Evolutionary conservation across 176 grass and related monocot species (phyloP).

Genomic region (Pharus latifolius): DNA sequence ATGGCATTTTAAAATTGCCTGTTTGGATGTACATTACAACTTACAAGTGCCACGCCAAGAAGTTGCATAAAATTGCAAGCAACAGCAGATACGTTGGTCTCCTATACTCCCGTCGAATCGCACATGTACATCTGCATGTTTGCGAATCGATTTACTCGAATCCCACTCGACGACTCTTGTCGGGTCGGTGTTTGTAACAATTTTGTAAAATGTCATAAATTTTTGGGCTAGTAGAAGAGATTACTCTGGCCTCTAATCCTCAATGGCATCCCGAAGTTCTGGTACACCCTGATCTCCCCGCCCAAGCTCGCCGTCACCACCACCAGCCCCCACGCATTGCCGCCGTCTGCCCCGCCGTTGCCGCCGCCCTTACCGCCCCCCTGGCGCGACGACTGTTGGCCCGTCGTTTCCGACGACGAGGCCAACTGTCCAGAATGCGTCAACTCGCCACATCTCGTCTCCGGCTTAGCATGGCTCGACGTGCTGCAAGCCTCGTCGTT

Average conservation of each 20-base stretch:
- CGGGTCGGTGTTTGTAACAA: too few species aligned
- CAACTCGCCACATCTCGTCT: slow-evolving; percentile 13
- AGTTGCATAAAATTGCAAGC: too few species aligned
- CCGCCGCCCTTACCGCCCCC: not conserved
- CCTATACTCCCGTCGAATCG: too few species aligned
- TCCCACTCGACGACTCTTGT: too few species aligned
- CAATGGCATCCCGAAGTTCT: slow-evolving; percentile 84
- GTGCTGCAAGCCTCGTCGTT: slow-evolving; percentile 38
- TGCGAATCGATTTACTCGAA: too few species aligned
- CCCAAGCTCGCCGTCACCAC: slow-evolving; percentile 65
- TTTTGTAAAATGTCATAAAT: too few species aligned
- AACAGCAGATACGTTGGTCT: too few species aligned
- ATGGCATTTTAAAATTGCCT: too few species aligned
- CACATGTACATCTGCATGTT: too few species aligned
- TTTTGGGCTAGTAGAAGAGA: slow-evolving; percentile 22
- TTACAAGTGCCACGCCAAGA: too few species aligned
- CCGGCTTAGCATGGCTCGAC: slow-evolving; percentile 12
- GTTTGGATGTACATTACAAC: too few species aligned
- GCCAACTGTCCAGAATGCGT: slow-evolving; percentile 1
- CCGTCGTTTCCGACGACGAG: not conserved
- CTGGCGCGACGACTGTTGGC: not conserved
- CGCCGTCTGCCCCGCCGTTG: slow-evolving; percentile 19
- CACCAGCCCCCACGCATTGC: slow-evolving; percentile 73
- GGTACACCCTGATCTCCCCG: slow-evolving; percentile 80
- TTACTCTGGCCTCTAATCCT: slow-evolving; percentile 45